Conservation (phyloP, 1,284 basidiomycete genomes). For the Tilletia walkeri region DNA sequence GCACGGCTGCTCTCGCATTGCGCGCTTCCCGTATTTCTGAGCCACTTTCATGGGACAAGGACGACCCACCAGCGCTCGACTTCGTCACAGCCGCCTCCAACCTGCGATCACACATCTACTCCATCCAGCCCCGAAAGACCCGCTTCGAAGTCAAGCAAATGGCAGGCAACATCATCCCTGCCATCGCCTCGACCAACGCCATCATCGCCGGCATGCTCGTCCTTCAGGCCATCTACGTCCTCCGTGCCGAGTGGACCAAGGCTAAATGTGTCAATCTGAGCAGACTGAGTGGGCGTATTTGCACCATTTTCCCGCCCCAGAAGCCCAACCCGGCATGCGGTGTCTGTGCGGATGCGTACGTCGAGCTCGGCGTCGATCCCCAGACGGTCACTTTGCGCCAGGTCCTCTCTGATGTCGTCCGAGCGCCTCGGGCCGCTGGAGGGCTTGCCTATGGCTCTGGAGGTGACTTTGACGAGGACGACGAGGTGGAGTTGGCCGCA, state of each 20-base stretch:
- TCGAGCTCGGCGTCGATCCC: conserved; percentile 70
- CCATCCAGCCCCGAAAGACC: conserved; percentile 76
- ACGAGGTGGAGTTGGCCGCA: conserved; percentile 27
- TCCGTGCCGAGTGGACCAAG: conserved; percentile 59
- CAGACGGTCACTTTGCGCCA: conserved; percentile 67
- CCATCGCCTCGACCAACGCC: conserved; percentile 98
- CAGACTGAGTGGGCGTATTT: conserved; percentile 26
- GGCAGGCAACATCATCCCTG: conserved; percentile 94
- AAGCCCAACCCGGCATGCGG: conserved; percentile 63
- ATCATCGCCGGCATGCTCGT: conserved; percentile 92
- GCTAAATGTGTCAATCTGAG: conserved; percentile 36
- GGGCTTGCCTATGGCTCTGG: conserved; percentile 54
- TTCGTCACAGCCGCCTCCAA: conserved; percentile 85
- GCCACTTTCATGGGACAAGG: conserved; percentile 88
- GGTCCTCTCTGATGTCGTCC: conserved; percentile 66
- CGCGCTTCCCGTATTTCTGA: conserved; percentile 71
- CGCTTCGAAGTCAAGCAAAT: conserved; percentile 75
- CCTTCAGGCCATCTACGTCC: conserved; percentile 80
- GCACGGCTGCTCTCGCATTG: conserved; percentile 72
- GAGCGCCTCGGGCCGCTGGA: conserved; percentile 59
- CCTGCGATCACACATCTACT: conserved; percentile 83
- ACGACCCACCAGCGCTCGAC: conserved; percentile 92
- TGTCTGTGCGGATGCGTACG: conserved; percentile 82
- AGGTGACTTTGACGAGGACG: conserved; percentile 25
- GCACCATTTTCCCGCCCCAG: conserved; percentile 27